phyloP scores from a whole-genome alignment of 805 yeast genomes.

The Yamadazyma philogaea region DNA sequence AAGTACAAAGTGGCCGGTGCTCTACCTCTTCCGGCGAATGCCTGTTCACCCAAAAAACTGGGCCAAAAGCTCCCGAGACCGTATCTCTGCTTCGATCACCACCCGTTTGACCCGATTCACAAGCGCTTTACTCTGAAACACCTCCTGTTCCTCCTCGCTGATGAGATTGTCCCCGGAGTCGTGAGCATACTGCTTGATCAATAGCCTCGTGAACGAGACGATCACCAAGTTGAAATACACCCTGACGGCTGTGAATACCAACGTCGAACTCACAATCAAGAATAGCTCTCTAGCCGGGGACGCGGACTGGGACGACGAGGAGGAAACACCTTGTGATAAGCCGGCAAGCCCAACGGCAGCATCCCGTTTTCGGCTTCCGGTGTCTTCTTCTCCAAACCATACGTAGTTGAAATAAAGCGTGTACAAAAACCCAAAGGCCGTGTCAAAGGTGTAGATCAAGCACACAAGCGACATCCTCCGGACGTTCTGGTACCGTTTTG shows the following conservation, averaged over 20 bases:
- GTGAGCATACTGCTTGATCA: constrained; percentile 38
- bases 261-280: constrained; percentile 50
- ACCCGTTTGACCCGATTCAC: constrained; percentile 20
- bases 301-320: constrained; percentile 52
- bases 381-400: constrained; percentile 64
- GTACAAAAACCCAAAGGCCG: constrained; percentile 62
- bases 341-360: constrained; percentile 6
- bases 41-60: constrained; percentile 14
- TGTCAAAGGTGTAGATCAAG: constrained; percentile 62
- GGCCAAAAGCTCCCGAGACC: constrained; percentile 27
- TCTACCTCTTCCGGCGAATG: background rate
- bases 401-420: constrained; percentile 69
- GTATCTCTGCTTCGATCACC: constrained; percentile 29
- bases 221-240: constrained; percentile 59
- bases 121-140: constrained; percentile 20
- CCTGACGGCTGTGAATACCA: constrained; percentile 47
- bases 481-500: constrained; percentile 48
- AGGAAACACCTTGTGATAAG: background rate
- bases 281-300: constrained; percentile 53
- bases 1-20: background rate
- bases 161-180: constrained; percentile 19
- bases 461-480: constrained; percentile 62
- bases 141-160: constrained; percentile 27
- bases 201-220: constrained; percentile 56
- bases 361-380: constrained; percentile 12